Conservation (phyloP, 108 stramenopile genomes). For the Pseudonitzschia delicatissima region DNA sequence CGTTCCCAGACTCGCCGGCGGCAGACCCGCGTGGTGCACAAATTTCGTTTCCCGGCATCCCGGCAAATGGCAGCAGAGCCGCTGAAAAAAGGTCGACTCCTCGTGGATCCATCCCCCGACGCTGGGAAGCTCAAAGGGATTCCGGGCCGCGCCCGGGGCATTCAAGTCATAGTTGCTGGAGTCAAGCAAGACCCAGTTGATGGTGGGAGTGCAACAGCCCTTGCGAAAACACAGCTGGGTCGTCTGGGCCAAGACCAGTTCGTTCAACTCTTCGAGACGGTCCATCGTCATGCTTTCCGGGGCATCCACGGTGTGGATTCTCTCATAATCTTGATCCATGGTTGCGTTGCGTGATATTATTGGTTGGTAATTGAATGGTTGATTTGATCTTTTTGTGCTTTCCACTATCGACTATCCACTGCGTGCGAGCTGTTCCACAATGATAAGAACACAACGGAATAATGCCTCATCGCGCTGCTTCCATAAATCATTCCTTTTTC, state of each 20-base stretch:
- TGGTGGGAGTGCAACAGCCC: constrained; percentile 24
- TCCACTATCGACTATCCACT: no score
- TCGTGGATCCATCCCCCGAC: constrained; percentile 24
- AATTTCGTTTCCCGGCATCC: constrained; percentile 14
- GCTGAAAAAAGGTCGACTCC: constrained; percentile 11
- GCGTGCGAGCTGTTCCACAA: no score
- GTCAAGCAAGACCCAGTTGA: constrained; percentile 32
- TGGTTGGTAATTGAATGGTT: no score
- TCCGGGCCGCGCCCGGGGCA: not conserved
- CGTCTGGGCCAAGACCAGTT: constrained; percentile 25
- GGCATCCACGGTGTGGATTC: not conserved
- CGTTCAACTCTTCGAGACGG: constrained; percentile 12
- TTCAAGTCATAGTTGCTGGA: constrained; percentile 6
- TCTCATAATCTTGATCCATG: not conserved
- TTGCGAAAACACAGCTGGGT: constrained; percentile 22
- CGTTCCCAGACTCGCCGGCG: not conserved
- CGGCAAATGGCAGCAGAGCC: not conserved
- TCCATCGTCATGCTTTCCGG: constrained; percentile 29
- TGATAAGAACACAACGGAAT: no score
- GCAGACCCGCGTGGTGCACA: constrained; percentile 16
- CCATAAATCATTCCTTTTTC: no score
- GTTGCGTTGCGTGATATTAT: no score
- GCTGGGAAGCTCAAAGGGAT: constrained; percentile 18
- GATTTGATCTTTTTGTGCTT: no score
- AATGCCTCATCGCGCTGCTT: no score